phyloP scores from a whole-genome alignment of 2,329 filamentous ascomycete genomes.

The Aspergillus sp. region DNA sequence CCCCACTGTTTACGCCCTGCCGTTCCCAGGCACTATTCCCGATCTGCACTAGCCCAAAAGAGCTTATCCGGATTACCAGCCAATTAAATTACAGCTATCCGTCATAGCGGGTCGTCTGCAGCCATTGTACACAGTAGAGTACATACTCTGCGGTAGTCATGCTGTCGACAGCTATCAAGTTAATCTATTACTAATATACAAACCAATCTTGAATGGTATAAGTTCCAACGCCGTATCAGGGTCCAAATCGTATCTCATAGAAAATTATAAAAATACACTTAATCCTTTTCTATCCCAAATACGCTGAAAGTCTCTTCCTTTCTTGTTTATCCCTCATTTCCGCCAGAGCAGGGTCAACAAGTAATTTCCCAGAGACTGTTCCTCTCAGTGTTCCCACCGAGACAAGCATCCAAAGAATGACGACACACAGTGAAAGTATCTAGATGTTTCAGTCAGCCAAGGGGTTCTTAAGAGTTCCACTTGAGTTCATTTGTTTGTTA shows the following conservation, averaged over 20 bases:
- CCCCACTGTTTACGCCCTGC: not conserved
- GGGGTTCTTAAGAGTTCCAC: not conserved
- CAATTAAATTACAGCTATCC: not conserved
- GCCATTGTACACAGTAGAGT: not conserved
- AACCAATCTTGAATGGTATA: not conserved
- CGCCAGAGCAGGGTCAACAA: constrained; percentile 48
- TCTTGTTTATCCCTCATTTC: constrained; percentile 15
- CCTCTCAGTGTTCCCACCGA: constrained; percentile 40
- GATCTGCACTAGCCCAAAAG: not conserved
- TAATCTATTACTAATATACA: too few species aligned
- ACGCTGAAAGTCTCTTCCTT: not conserved
- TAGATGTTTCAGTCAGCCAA: constrained; percentile 6
- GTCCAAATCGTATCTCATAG: not conserved
- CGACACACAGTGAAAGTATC: constrained; percentile 44
- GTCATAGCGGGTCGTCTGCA: not conserved
- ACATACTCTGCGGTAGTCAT: not conserved
- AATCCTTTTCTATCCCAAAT: not conserved
- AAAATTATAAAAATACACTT: not conserved
- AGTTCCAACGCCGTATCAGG: not conserved
- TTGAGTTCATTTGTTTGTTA: not conserved
- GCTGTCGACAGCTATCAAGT: too few species aligned
- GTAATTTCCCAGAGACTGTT: constrained; percentile 41
- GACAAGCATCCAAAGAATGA: constrained; percentile 49
- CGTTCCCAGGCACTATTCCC: not conserved
- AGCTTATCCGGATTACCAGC: not conserved